phyloP scores from a whole-genome alignment of 2,329 filamentous ascomycete genomes.

The Nigrospora osmanthi region DNA sequence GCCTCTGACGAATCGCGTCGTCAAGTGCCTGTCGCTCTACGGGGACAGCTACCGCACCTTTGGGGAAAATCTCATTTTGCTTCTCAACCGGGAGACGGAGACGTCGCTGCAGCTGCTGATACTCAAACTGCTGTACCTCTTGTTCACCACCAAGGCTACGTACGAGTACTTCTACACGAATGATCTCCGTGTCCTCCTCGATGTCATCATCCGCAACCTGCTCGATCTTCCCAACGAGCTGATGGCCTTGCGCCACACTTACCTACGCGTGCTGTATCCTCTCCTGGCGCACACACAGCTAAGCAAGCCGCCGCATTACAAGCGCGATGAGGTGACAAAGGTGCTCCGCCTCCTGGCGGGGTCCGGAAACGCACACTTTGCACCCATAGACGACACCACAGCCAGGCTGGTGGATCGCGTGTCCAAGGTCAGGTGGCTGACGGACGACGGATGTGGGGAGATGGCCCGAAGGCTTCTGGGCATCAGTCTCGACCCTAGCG shows the following conservation, averaged over 20 bases:
- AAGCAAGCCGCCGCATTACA: constrained; percentile 81
- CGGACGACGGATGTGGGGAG: constrained; percentile 23
- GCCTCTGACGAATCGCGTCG: constrained; percentile 80
- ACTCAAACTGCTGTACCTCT: constrained; percentile 85
- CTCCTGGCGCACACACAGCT: constrained; percentile 89
- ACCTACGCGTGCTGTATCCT: constrained; percentile 85
- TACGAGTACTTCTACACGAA: constrained; percentile 99
- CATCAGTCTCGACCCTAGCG: constrained; percentile 59
- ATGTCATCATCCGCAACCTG: constrained; percentile 95
- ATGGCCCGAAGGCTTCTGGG: constrained; percentile 57
- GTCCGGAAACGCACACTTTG: constrained; percentile 64
- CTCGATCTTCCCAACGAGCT: constrained; percentile 86
- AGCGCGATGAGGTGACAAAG: constrained; percentile 73
- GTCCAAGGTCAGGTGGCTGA: constrained; percentile 62
- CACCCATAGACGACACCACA: constrained; percentile 73
- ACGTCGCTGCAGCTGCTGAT: constrained; percentile 94
- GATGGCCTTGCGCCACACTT: constrained; percentile 76
- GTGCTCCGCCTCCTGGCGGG: constrained; percentile 66
- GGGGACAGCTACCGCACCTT: constrained; percentile 85
- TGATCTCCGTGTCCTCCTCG: constrained; percentile 85
- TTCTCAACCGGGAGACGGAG: constrained; percentile 91
- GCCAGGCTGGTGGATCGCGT: constrained; percentile 71
- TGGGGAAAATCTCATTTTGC: constrained; percentile 91
- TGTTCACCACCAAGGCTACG: constrained; percentile 86
- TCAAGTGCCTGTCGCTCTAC: constrained; percentile 79